phyloP scores from a whole-genome alignment of 192 early-diverging fungal species.

The Podila clonocystis region DNA sequence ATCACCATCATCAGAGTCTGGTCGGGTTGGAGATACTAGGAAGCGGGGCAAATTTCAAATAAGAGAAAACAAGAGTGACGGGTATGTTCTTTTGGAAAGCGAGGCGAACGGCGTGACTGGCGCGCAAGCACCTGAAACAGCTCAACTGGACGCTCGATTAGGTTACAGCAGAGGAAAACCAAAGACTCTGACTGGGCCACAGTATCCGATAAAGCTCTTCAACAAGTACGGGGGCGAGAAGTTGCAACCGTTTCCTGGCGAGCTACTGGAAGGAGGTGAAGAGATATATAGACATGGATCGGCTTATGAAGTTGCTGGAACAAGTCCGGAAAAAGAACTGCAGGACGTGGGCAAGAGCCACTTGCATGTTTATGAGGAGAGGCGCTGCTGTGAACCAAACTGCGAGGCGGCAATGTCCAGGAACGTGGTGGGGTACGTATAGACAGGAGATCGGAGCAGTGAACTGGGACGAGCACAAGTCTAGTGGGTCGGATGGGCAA shows the following conservation, averaged over 20 bases:
- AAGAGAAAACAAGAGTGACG: too few relatives aligned
- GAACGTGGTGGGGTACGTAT: slow-evolving; percentile 11
- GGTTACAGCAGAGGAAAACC: not conserved
- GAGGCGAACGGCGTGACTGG: too few relatives aligned
- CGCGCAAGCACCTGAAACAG: not conserved
- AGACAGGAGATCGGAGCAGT: not conserved
- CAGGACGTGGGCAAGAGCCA: not conserved
- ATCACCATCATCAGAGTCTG: too few relatives aligned
- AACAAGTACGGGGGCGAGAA: not conserved
- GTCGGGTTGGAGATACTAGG: too few relatives aligned
- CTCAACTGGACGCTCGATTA: not conserved
- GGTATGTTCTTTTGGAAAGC: too few relatives aligned
- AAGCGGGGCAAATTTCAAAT: too few relatives aligned
- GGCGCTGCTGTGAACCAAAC: slow-evolving; percentile 5
- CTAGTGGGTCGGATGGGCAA: too few relatives aligned
- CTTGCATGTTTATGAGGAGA: not conserved
- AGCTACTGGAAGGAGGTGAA: slow-evolving; percentile 10
- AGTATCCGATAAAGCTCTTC: slow-evolving; percentile 12
- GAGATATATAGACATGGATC: slow-evolving; percentile 5
- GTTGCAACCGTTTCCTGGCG: not conserved
- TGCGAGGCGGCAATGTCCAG: slow-evolving; percentile 10
- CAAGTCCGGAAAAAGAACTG: slow-evolving; percentile 2
- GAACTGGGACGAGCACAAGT: slow-evolving; percentile 4
- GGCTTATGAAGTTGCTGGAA: slow-evolving; percentile 3
- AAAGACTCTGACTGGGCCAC: not conserved